Conservation (phyloP, 1,284 basidiomycete genomes). For the Macrocystidia cucumis region DNA sequence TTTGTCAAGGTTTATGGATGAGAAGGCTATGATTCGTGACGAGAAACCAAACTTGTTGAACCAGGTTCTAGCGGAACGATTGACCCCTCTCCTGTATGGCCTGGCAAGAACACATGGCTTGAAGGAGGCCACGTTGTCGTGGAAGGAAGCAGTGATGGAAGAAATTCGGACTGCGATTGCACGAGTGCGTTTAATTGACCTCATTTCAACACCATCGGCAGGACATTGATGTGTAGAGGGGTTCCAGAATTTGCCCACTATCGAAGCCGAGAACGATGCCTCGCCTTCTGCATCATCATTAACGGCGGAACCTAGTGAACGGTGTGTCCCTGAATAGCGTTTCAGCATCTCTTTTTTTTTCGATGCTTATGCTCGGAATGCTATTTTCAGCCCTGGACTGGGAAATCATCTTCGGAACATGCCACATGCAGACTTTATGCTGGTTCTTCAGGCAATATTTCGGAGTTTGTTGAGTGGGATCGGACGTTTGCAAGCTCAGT, state of each 20-base stretch:
- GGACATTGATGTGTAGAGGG: conserved; percentile 4
- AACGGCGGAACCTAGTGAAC: conserved; percentile 10
- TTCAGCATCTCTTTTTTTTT: conserved; percentile 7
- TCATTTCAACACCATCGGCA: conserved; percentile 3
- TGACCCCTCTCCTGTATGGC: conserved; percentile 69
- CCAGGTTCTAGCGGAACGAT: conserved; percentile 44
- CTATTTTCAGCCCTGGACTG: conserved; percentile 32
- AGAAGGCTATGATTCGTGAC: conserved; percentile 19
- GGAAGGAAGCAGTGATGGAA: conserved; percentile 69
- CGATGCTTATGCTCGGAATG: conserved; percentile 3
- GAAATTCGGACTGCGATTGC: conserved; percentile 60
- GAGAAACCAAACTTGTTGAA: conserved; percentile 6
- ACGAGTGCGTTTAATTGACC: conserved; percentile 31
- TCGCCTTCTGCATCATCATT: neutral
- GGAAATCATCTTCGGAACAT: conserved; percentile 59
- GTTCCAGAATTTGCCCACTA: conserved; percentile 46
- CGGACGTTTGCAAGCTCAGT: conserved; percentile 66
- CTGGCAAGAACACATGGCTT: conserved; percentile 71
- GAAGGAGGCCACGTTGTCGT: conserved; percentile 63
- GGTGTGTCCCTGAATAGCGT: conserved; percentile 9
- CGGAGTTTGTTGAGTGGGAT: conserved; percentile 61
- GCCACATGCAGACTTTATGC: conserved; percentile 64
- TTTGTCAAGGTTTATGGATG: conserved; percentile 45
- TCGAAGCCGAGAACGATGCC: conserved; percentile 38
- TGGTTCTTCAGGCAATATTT: conserved; percentile 58